Evolutionary conservation across 2,329 filamentous ascomycete genomes (phyloP).

Genomic region (Xylaria sp.): DNA sequence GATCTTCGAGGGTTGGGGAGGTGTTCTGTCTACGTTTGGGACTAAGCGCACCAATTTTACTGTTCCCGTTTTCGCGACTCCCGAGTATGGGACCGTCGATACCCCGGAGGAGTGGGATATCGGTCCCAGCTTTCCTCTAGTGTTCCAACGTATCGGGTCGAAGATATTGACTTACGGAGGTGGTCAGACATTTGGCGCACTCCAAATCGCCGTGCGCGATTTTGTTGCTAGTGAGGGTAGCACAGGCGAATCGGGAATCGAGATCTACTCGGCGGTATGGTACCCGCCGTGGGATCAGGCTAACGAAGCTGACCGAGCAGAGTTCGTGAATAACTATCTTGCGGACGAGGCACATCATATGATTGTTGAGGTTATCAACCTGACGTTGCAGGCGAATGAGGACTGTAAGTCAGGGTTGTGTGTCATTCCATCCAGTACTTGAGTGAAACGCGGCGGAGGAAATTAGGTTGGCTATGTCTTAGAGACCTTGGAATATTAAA

Average conservation of each 20-base stretch:
- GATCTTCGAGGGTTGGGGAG: slow-evolving; percentile 41
- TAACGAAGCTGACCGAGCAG: slow-evolving; percentile 6
- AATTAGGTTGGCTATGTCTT: background rate
- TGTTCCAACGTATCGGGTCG: slow-evolving; percentile 34
- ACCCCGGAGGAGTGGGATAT: slow-evolving; percentile 32
- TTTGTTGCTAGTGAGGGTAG: slow-evolving; percentile 27
- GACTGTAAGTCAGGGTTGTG: slow-evolving; percentile 36
- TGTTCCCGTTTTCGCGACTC: slow-evolving; percentile 35
- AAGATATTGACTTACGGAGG: slow-evolving; percentile 31
- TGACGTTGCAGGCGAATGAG: slow-evolving; percentile 35
- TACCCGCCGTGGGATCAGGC: slow-evolving; percentile 38
- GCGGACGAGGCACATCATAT: slow-evolving; percentile 41
- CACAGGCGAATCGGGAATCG: slow-evolving; percentile 32
- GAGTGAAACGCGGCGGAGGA: background rate
- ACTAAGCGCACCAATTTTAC: slow-evolving; percentile 39
- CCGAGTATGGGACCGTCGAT: slow-evolving; percentile 32
- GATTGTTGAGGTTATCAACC: slow-evolving; percentile 41
- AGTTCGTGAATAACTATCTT: slow-evolving; percentile 34
- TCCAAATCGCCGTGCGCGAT: slow-evolving; percentile 41
- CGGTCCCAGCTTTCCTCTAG: slow-evolving; percentile 25
- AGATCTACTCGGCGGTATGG: slow-evolving; percentile 40
- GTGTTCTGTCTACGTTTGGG: slow-evolving; percentile 33
- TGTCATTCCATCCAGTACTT: slow-evolving; percentile 20
- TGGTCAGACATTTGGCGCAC: slow-evolving; percentile 31
- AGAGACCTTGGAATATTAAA: background rate